A percentile compares a stretch with the other conserved stretches of the same genome.
phyloP scores from a whole-genome alignment of 2,329 filamentous ascomycete genomes.

The Metarhizium robertsii region DNA sequence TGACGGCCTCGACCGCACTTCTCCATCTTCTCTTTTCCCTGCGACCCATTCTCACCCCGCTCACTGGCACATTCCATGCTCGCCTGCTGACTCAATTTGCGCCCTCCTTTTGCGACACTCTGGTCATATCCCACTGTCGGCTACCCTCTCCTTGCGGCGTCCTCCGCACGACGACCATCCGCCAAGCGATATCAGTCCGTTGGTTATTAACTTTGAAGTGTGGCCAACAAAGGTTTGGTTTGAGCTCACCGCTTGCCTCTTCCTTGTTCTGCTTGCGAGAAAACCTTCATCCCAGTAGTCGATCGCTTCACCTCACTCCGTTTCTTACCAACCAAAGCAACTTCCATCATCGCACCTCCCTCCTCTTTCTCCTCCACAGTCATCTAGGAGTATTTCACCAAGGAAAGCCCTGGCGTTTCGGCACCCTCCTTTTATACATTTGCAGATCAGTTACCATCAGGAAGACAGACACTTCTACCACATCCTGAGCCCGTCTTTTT shows the following conservation, averaged over 20 bases:
- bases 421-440: background rate
- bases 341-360: constrained; percentile 23
- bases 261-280: constrained; percentile 27
- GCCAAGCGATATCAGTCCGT: background rate
- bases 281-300: constrained; percentile 21
- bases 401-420: constrained; percentile 7
- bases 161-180: background rate
- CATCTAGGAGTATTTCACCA: constrained; percentile 4
- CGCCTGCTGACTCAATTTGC: background rate
- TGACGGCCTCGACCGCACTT: background rate
- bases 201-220: background rate
- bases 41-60: background rate
- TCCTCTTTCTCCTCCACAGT: constrained; percentile 17
- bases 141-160: background rate
- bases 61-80: background rate
- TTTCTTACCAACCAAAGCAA: constrained; percentile 18
- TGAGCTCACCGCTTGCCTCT: constrained; percentile 29
- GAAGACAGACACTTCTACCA: constrained; percentile 15
- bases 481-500: constrained; percentile 18
- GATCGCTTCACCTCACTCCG: constrained; percentile 26
- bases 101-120: background rate
- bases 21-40: background rate
- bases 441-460: constrained; percentile 14
- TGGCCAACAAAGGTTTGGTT: constrained; percentile 19
- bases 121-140: background rate